Conservation (phyloP, 257 asterid species). For the Knoxia roxburghii region DNA sequence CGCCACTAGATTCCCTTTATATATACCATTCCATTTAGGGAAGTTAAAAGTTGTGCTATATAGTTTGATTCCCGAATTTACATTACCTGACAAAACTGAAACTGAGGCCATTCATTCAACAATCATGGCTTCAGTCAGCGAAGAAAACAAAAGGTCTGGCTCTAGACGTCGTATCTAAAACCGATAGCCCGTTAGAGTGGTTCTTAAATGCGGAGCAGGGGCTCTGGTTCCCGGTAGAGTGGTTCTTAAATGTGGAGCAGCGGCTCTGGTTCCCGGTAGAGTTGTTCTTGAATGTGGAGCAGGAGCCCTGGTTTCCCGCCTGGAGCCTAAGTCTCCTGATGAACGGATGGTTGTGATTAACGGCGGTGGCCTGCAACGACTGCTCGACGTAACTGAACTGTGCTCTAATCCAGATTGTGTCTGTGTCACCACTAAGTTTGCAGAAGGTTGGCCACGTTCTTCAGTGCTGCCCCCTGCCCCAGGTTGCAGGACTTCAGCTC, state of each 20-base stretch:
- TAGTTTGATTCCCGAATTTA: too few species aligned
- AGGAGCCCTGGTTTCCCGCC: constrained; percentile 26
- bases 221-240: not conserved
- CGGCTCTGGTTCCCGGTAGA: constrained; percentile 20
- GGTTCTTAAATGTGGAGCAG: constrained; percentile 41
- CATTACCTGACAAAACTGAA: too few species aligned
- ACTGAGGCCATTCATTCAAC: too few species aligned
- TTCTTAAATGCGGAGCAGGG: constrained; percentile 45
- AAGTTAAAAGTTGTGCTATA: too few species aligned
- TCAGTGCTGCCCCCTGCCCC: not conserved
- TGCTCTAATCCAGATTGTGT: constrained; percentile 4
- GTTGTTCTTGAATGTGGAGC: too few species aligned
- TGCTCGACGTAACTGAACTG: not conserved
- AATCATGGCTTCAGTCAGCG: too few species aligned
- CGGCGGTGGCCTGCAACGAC: constrained; percentile 2
- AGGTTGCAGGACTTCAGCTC: not conserved
- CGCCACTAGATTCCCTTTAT: too few species aligned
- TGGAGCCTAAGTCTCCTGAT: constrained; percentile 5
- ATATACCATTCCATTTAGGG: too few species aligned
- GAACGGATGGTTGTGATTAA: not conserved
- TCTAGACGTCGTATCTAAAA: not conserved
- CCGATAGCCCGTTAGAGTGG: constrained; percentile 1
- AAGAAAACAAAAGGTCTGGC: too few species aligned
- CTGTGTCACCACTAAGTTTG: not conserved
- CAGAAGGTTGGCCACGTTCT: constrained; percentile 5